Evolutionary conservation across 2,329 filamentous ascomycete species (phyloP).

Genomic region (Paraconiothyrium brasiliense): DNA sequence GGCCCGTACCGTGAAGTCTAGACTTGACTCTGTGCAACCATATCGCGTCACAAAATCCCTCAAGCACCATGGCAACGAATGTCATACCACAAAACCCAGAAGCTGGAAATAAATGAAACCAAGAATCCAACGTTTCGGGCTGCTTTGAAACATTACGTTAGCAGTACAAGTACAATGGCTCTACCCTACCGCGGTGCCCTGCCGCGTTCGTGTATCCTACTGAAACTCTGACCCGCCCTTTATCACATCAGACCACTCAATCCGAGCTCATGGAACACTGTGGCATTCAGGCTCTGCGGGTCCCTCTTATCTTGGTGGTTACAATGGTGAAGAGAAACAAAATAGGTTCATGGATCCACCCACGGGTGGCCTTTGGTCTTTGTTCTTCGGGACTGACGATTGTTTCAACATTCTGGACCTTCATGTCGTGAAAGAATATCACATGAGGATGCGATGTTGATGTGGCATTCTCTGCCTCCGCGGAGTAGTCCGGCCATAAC

Average conservation of each 20-base stretch:
- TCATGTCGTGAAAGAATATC: not conserved
- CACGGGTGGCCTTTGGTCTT: not conserved
- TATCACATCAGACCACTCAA: not conserved
- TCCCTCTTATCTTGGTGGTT: not conserved
- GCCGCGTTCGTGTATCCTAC: not conserved
- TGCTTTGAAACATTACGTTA: not conserved
- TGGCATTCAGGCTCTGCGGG: not conserved
- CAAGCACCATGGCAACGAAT: not conserved
- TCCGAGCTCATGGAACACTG: not conserved
- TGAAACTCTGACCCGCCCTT: not conserved
- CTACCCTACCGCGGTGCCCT: not conserved
- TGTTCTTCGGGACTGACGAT: not conserved
- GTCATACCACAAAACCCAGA: not conserved
- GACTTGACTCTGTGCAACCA: not conserved
- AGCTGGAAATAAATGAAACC: not conserved
- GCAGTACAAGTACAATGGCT: not conserved
- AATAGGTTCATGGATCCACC: not conserved
- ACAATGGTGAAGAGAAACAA: not conserved
- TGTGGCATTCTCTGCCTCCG: not conserved
- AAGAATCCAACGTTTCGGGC: not conserved
- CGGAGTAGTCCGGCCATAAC: not conserved
- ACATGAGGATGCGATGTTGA: not conserved
- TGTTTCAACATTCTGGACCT: not conserved
- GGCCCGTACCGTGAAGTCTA: constrained; percentile 8
- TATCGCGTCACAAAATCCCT: not conserved